phyloP scores from a whole-genome alignment of 108 stramenopile genomes.

The Conticribra guillardii region DNA sequence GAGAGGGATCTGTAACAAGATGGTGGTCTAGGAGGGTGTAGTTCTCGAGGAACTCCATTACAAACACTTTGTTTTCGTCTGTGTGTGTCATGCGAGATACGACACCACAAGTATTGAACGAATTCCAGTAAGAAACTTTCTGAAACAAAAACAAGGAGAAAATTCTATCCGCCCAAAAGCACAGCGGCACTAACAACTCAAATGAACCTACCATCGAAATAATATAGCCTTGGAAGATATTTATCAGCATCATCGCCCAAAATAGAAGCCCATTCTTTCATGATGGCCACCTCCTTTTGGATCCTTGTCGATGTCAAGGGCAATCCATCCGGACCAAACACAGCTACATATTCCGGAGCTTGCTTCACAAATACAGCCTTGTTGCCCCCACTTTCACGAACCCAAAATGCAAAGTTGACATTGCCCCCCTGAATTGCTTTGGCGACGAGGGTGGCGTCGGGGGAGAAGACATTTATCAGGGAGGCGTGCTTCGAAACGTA shows the following conservation, averaged over 20 bases:
- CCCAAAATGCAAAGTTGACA: slow-evolving; percentile 86
- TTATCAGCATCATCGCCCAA: slow-evolving; percentile 52
- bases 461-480: slow-evolving; percentile 49
- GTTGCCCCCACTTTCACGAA: slow-evolving; percentile 39
- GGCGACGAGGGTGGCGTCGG: slow-evolving; percentile 48
- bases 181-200: too few species aligned
- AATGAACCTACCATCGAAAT: slow-evolving; percentile 52
- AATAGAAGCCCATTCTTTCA: slow-evolving; percentile 62
- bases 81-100: too few species aligned
- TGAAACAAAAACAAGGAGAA: too few species aligned
- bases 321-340: slow-evolving; percentile 79
- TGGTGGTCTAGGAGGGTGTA: slow-evolving; percentile 74
- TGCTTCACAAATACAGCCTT: slow-evolving; percentile 77
- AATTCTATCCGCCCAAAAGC: too few species aligned
- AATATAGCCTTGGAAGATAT: slow-evolving; percentile 73
- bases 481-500: slow-evolving; percentile 60
- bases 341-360: slow-evolving; percentile 85
- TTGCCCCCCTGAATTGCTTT: slow-evolving; percentile 78
- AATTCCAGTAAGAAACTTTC: too few species aligned
- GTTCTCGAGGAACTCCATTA: slow-evolving; percentile 86
- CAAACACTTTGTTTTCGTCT: slow-evolving; percentile 66
- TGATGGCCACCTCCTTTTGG: slow-evolving; percentile 69
- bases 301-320: slow-evolving; percentile 74
- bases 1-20: slow-evolving; percentile 54
- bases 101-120: too few species aligned